These are phyloP conservation scores for Kregervanrija pseudodelftensis DNA, from an alignment of 805 yeast species.

Conservation along the genomic window DNA sequence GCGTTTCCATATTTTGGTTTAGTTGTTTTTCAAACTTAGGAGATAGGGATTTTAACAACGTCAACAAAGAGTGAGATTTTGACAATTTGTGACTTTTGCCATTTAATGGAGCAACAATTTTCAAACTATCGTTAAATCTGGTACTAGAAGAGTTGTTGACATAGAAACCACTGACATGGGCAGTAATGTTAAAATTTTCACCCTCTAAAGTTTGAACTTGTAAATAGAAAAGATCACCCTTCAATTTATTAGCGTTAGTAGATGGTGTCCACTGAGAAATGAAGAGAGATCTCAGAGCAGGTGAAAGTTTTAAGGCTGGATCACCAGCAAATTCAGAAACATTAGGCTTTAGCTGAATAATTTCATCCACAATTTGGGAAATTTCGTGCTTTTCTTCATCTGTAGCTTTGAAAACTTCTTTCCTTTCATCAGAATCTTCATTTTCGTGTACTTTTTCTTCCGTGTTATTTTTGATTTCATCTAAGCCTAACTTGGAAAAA, in stretches of 20 bases:
- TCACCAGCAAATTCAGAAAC: constrained; percentile 24
- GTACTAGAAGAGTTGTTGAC: constrained; percentile 62
- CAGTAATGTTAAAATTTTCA: constrained; percentile 71
- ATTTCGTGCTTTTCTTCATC: constrained; percentile 28
- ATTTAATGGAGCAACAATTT: constrained; percentile 19
- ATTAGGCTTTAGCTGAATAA: constrained; percentile 9
- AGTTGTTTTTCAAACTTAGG: constrained; percentile 52
- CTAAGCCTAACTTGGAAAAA: constrained; percentile 35
- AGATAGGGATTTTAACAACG: constrained; percentile 58
- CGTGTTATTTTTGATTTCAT: constrained; percentile 18
- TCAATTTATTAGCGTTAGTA: constrained; percentile 48
- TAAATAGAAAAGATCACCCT: constrained; percentile 79
- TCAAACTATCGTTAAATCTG: constrained; percentile 62
- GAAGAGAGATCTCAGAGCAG: constrained; percentile 49
- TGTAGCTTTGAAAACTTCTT: constrained; percentile 14
- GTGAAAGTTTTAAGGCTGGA: constrained; percentile 26
- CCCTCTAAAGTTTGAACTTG: constrained; percentile 73
- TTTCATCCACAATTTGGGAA: constrained; percentile 13
- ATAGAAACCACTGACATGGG: constrained; percentile 72
- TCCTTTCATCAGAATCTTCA: constrained; percentile 10
- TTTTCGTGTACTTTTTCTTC: constrained; percentile 11
- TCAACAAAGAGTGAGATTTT: constrained; percentile 46
- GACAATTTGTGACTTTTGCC: constrained; percentile 25
- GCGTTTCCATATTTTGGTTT: constrained; percentile 39
- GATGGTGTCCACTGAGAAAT: constrained; percentile 87